Conservation (phyloP, 495 filamentous ascomycete species). For the Neurospora hispaniola region DNA sequence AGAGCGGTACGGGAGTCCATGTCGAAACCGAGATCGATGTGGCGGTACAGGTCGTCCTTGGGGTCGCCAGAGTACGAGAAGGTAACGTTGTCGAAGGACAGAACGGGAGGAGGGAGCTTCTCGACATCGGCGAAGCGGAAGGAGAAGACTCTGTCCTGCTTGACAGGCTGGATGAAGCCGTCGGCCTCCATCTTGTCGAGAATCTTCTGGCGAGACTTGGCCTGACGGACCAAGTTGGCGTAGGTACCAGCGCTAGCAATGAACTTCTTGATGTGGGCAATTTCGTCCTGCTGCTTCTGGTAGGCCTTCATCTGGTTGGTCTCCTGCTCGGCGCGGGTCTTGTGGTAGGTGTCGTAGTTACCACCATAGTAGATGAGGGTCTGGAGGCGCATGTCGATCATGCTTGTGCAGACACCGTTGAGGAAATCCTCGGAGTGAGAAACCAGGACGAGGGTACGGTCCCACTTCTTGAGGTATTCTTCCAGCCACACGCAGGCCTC, state of each 20-base stretch:
- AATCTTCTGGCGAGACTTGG: slow-evolving; percentile 99
- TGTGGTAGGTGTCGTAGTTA: slow-evolving; percentile 98
- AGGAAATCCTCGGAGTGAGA: slow-evolving; percentile 98
- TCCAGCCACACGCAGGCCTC: slow-evolving; percentile 99
- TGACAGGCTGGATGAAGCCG: slow-evolving; percentile 88
- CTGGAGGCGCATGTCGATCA: slow-evolving; percentile 94
- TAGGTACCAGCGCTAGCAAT: slow-evolving; percentile 99
- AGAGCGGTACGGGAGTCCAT: slow-evolving; percentile 98
- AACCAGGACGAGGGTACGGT: slow-evolving; percentile 91
- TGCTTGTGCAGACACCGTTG: slow-evolving; percentile 96
- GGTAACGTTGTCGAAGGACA: slow-evolving; percentile 93
- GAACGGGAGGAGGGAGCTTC: slow-evolving; percentile 90
- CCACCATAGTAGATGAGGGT: slow-evolving; percentile 96
- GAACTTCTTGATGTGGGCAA: slow-evolving; percentile 99
- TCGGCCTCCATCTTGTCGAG: slow-evolving; percentile 99
- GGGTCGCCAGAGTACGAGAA: slow-evolving; percentile 92
- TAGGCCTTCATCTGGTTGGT: slow-evolving; percentile 98
- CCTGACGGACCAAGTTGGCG: slow-evolving; percentile 96
- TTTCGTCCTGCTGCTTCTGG: slow-evolving; percentile 98
- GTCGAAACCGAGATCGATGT: slow-evolving; percentile 96
- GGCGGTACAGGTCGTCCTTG: slow-evolving; percentile 87
- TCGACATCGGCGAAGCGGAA: slow-evolving; percentile 99
- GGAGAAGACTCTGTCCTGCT: slow-evolving; percentile 80
- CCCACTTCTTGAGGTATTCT: slow-evolving; percentile 99
- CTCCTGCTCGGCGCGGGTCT: slow-evolving; percentile 91